Evolutionary conservation across 2,329 filamentous ascomycete species (phyloP), one percentile per base, ranked within the genome.

Genomic region (Aspergillus bombycis): DNA sequence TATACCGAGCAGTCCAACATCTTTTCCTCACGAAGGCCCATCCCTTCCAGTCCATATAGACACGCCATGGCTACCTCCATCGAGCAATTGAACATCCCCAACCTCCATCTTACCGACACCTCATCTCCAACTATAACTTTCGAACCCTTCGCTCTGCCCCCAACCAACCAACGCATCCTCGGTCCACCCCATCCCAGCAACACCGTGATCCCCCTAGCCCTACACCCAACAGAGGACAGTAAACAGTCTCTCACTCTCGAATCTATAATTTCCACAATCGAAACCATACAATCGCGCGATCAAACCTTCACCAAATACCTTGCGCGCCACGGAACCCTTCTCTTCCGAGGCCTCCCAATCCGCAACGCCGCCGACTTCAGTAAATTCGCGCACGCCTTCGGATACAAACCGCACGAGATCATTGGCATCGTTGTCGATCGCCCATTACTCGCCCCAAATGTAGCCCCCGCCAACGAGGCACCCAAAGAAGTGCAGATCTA

Each of bases 391-490:
- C 82, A 84, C 62, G 80, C 82, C 0, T 85, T 84, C 65, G 81
- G 81, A 0, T 82, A 77, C 64, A 72, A 67, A 1, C 81, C 82
- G 1, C 82, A 84, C 58, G 82, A 84, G 65, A 83, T 83, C 61
- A 84, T 85, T 56, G 82, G 82, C 0, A 84, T 83, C 52, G 81
- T 83, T 0, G 81, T 84, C 7, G 73, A 83, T 54, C 71, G 83
- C 48, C 81, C 82, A 0, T 46, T 78, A 3, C 74, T 81, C 4
- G 80, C 80, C 3, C 77, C 78, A 6, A 82, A 81, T 61, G 79
- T 82, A 1, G 79, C 79, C 2, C 81, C 82, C 0, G 82, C 82
- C 4, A 85, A 83, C 61, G 81, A 84, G 68, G 76, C 81, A 2
- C 80, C 82, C 1, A 82, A 82, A 65, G 77, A 82, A 56, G 79